These are phyloP conservation scores for Pleomassaria siparia DNA, from an alignment of 2,329 filamentous ascomycete genomes.

Conservation along the genomic window DNA sequence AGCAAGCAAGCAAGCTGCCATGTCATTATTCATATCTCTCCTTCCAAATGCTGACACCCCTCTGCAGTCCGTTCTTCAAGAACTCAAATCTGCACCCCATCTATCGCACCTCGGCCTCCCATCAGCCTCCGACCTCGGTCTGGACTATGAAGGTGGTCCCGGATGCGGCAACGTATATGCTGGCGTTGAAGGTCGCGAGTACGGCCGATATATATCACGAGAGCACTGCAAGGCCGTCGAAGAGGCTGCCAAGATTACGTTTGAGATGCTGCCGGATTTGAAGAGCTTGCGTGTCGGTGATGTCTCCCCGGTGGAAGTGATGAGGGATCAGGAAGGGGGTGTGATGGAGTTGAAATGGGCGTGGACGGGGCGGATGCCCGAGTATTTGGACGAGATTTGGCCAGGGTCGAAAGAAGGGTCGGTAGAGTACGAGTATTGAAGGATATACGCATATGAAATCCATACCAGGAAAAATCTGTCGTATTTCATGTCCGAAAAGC, in stretches of 20 bases:
- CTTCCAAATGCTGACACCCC: background rate
- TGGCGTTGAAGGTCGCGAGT: constrained; percentile 2
- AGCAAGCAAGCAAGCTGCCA: too few species aligned
- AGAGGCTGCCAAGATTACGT: background rate
- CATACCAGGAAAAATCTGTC: too few species aligned
- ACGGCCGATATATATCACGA: background rate
- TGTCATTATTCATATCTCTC: background rate
- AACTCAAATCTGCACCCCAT: background rate
- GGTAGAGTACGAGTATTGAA: background rate
- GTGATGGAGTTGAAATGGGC: background rate
- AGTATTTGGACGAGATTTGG: background rate
- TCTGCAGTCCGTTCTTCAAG: background rate
- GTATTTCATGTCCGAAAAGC: too few species aligned
- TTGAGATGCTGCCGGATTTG: constrained; percentile 3
- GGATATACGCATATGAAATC: too few species aligned
- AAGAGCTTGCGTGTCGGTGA: constrained; percentile 2
- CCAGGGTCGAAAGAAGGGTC: background rate
- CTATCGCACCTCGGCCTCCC: constrained; percentile 1
- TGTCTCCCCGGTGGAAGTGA: background rate
- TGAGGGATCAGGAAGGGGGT: background rate
- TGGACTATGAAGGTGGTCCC: constrained; percentile 7
- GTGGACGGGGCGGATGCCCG: background rate
- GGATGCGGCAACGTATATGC: constrained; percentile 9
- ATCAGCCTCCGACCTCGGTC: background rate
- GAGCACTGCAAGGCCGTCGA: background rate